A percentile compares a stretch with the other conserved stretches of the same genome.
phyloP scores from a whole-genome alignment of 495 filamentous ascomycete species.

The Talaromyces liani region DNA sequence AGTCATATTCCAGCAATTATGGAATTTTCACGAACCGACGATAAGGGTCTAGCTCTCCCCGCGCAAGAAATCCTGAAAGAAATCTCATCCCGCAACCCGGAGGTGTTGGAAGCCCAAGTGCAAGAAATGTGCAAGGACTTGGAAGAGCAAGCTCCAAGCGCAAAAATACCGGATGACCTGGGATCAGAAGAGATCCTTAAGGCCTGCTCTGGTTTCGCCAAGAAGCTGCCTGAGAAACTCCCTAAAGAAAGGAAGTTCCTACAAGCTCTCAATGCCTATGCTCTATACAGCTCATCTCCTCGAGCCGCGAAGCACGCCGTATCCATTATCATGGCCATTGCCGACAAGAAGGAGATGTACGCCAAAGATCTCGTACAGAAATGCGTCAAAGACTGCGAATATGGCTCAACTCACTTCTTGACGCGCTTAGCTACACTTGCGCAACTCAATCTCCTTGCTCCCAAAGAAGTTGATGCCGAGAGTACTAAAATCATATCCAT shows the following conservation, averaged over 20 bases:
- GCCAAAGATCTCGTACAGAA: conserved; percentile 74
- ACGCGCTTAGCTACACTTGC: conserved; percentile 75
- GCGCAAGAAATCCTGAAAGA: conserved; percentile 91
- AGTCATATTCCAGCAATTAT: conserved; percentile 90
- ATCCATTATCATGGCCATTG: conserved; percentile 73
- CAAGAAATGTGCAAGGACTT: conserved; percentile 85
- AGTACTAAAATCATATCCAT: conserved; percentile 73
- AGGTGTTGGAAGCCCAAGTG: conserved; percentile 84
- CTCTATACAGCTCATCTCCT: conserved; percentile 71
- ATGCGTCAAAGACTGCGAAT: conserved; percentile 68
- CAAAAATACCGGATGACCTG: conserved; percentile 53
- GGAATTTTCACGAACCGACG: conserved; percentile 73
- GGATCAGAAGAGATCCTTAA: conserved; percentile 81
- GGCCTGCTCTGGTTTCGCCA: conserved; percentile 83
- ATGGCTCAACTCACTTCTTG: conserved; percentile 69
- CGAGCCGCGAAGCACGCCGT: conserved; percentile 89
- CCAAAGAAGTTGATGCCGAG: conserved; percentile 63
- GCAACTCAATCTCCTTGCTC: conserved; percentile 74
- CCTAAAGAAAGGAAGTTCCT: conserved; percentile 79
- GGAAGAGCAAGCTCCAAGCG: conserved; percentile 67
- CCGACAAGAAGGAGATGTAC: conserved; percentile 78
- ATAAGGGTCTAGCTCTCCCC: conserved; percentile 63
- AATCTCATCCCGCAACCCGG: conserved; percentile 80
- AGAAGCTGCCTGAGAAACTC: conserved; percentile 74
- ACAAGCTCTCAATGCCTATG: conserved; percentile 71